Evolutionary conservation across 257 asterid species (phyloP).

Genomic region (Petunia secreta): DNA sequence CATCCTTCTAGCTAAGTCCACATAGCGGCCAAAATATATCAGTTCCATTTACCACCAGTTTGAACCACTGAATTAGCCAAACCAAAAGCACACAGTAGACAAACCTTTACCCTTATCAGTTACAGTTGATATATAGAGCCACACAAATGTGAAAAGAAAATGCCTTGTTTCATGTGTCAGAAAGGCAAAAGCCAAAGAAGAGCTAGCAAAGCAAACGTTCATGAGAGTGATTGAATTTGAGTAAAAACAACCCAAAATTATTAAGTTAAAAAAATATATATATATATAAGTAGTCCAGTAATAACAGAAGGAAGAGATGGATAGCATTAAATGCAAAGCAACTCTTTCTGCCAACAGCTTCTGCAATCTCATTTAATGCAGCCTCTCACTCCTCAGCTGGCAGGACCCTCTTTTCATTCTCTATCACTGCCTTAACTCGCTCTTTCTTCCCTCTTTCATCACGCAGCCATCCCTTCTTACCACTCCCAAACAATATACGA

Average conservation of each 20-base stretch:
- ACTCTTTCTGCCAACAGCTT: slow-evolving; percentile 28
- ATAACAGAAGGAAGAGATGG: not conserved
- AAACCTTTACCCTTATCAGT: not conserved
- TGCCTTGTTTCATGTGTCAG: not conserved
- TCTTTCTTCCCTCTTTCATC: not conserved
- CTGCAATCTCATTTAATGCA: slow-evolving; percentile 29
- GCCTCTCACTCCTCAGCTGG: not conserved
- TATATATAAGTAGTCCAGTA: not conserved
- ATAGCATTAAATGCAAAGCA: slow-evolving; percentile 28
- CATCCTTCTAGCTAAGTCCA: not conserved
- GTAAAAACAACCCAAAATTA: not conserved
- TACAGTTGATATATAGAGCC: not conserved
- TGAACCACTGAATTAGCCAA: not conserved
- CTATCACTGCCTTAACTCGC: slow-evolving; percentile 18
- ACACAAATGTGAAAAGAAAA: not conserved
- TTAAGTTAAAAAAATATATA: not conserved
- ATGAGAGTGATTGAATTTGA: not conserved
- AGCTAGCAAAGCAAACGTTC: too few species aligned
- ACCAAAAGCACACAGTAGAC: not conserved
- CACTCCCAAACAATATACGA: not conserved
- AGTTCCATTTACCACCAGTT: not conserved
- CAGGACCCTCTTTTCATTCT: not conserved
- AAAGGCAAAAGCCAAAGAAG: too few species aligned
- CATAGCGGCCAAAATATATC: not conserved
- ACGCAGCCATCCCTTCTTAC: not conserved